A percentile compares a stretch with the other conserved stretches of the same genome.
These are phyloP conservation scores for Aureobasidium sp. DNA, from an alignment of 2,329 filamentous ascomycete genomes.

Conservation along the genomic window DNA sequence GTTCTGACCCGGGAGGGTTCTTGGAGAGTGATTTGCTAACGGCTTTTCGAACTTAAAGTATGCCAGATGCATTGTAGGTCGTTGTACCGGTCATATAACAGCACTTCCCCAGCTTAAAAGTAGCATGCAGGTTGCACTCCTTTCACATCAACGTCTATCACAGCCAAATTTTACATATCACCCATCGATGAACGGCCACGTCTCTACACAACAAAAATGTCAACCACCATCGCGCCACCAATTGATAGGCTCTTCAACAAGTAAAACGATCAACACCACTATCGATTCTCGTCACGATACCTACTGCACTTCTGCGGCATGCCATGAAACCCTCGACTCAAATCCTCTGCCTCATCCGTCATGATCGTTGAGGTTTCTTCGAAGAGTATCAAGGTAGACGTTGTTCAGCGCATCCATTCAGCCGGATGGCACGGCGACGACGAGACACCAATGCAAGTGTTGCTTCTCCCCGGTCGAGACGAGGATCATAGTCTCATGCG, in stretches of 20 bases:
- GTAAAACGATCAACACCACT: conserved; percentile 7
- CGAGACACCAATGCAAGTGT: conserved; percentile 11
- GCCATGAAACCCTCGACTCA: conserved; percentile 10
- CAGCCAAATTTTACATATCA: conserved; percentile 13
- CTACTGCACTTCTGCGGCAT: conserved; percentile 9
- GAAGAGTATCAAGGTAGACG: background rate
- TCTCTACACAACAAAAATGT: conserved; percentile 8
- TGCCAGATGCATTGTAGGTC: conserved; percentile 11
- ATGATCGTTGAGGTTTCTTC: background rate
- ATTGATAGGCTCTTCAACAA: conserved; percentile 10
- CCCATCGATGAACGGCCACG: background rate
- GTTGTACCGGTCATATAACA: conserved; percentile 17
- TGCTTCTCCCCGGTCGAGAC: conserved; percentile 5
- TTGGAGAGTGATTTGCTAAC: conserved; percentile 10
- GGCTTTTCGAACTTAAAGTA: conserved; percentile 8
- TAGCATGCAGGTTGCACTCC: conserved; percentile 9
- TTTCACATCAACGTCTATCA: conserved; percentile 14
- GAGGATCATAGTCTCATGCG: conserved; percentile 8
- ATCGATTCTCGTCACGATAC: conserved; percentile 11
- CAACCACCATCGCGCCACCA: conserved; percentile 1
- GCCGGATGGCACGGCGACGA: conserved; percentile 9
- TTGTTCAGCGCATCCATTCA: conserved; percentile 13
- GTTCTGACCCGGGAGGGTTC: background rate
- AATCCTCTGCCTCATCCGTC: conserved; percentile 2
- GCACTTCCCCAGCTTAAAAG: conserved; percentile 12